phyloP scores from a whole-genome alignment of 2,329 filamentous ascomycete genomes.

The Alternaria sp. region DNA sequence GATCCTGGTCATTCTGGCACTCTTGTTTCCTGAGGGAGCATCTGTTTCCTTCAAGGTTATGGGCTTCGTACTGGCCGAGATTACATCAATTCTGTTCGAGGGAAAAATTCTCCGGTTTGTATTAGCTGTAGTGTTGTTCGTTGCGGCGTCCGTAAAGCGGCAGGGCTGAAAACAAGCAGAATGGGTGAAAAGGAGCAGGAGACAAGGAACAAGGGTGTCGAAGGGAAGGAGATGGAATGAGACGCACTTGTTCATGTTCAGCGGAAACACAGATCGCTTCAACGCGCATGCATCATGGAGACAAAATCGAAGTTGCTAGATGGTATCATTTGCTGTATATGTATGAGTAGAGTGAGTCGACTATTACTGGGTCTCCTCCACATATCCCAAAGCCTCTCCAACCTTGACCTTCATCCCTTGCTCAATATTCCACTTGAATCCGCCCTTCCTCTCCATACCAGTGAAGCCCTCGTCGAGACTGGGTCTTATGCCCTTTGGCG shows the following conservation, averaged over 20 bases:
- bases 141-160: too few relatives aligned
- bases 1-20: background rate
- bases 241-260: background rate
- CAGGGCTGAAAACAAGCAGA: too few relatives aligned
- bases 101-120: background rate
- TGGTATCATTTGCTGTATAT: constrained; percentile 2
- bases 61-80: background rate
- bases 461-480: constrained; percentile 63
- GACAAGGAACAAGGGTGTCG: background rate
- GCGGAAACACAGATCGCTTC: background rate
- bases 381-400: constrained; percentile 81
- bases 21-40: background rate
- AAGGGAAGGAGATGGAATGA: background rate
- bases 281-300: background rate
- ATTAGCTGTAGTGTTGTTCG: background rate
- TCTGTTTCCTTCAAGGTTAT: too few relatives aligned
- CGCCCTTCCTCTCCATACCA: constrained; percentile 63
- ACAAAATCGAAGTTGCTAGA: background rate
- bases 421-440: constrained; percentile 86
- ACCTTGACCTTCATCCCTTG: constrained; percentile 89
- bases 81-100: background rate
- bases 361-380: constrained; percentile 54
- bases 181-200: background rate
- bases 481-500: constrained; percentile 68
- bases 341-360: background rate